Conservation (phyloP, 768 basidiomycete genomes). For the Hericium alpestre region DNA sequence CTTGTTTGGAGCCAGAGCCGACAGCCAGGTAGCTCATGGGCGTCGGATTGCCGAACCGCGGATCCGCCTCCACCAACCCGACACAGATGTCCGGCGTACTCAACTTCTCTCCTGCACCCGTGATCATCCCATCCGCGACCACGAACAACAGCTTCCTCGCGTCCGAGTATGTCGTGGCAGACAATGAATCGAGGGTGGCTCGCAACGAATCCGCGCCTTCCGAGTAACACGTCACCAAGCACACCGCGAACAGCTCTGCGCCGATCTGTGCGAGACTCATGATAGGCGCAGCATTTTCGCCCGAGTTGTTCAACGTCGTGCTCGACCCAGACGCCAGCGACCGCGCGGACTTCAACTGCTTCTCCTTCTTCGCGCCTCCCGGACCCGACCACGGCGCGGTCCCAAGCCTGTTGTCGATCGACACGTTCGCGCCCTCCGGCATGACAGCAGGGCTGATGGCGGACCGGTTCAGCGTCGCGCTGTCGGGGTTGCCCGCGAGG, state of each 20-base stretch:
- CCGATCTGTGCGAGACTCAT: constrained; percentile 89
- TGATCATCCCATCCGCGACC: constrained; percentile 98
- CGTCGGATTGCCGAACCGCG: constrained; percentile 88
- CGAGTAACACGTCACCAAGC: constrained; percentile 95
- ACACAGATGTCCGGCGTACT: constrained; percentile 98
- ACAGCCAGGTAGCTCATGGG: constrained; percentile 93
- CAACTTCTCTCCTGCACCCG: constrained; percentile 89
- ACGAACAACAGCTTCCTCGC: constrained; percentile 85
- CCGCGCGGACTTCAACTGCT: constrained; percentile 36
- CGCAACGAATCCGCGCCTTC: constrained; percentile 91
- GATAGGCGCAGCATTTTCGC: constrained; percentile 39
- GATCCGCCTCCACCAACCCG: constrained; percentile 80
- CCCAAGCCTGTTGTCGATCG: constrained; percentile 83
- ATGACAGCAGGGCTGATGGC: constrained; percentile 93
- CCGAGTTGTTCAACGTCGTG: constrained; percentile 39
- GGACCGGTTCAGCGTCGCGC: constrained; percentile 60
- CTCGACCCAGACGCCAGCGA: constrained; percentile 42
- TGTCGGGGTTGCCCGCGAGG: constrained; percentile 69
- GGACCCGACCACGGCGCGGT: constrained; percentile 88
- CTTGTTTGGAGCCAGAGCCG: constrained; percentile 77
- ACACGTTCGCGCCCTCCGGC: constrained; percentile 91
- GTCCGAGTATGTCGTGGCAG: constrained; percentile 84
- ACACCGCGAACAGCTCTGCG: constrained; percentile 88
- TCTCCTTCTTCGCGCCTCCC: constrained; percentile 40
- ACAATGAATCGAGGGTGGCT: constrained; percentile 89